A percentile compares a stretch with the other conserved stretches of the same genome.
Evolutionary conservation across 805 yeast genomes (phyloP).

Genomic region (Ogataea philodendri): DNA sequence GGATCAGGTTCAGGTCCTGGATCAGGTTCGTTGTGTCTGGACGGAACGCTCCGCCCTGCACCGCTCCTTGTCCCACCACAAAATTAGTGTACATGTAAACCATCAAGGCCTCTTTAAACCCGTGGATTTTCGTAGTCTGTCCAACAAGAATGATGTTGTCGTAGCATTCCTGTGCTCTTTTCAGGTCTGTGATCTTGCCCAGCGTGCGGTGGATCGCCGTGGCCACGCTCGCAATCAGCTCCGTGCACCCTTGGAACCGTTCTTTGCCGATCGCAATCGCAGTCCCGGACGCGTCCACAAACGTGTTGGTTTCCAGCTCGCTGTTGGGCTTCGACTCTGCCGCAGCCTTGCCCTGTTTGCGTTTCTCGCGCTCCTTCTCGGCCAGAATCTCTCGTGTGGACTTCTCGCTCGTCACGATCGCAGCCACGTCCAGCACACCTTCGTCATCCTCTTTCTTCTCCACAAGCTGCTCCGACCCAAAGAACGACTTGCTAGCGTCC

Average conservation of each 20-base stretch:
- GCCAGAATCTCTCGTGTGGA: slow-evolving; percentile 48
- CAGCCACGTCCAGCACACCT: slow-evolving; percentile 84
- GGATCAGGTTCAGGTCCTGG: slow-evolving; percentile 40
- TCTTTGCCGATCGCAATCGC: slow-evolving; percentile 78
- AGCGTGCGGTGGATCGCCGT: slow-evolving; percentile 52
- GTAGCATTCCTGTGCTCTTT: slow-evolving; percentile 77
- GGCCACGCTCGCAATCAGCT: slow-evolving; percentile 55
- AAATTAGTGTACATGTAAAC: slow-evolving; percentile 42
- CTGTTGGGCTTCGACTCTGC: slow-evolving; percentile 45
- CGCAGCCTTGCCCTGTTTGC: slow-evolving; percentile 17
- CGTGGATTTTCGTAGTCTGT: slow-evolving; percentile 68
- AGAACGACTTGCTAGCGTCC: slow-evolving; percentile 58
- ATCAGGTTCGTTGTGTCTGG: slow-evolving; percentile 26
- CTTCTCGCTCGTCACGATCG: slow-evolving; percentile 76
- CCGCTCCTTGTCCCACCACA: slow-evolving; percentile 23
- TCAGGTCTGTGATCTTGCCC: slow-evolving; percentile 54
- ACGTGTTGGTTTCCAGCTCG: slow-evolving; percentile 71
- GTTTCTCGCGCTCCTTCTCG: slow-evolving; percentile 26
- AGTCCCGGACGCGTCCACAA: slow-evolving; percentile 57
- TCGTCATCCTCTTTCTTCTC: slow-evolving; percentile 48
- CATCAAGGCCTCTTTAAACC: slow-evolving; percentile 70
- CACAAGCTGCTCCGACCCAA: slow-evolving; percentile 50
- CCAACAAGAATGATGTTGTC: slow-evolving; percentile 81
- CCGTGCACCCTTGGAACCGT: slow-evolving; percentile 76
- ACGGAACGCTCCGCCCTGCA: slow-evolving; percentile 29